Evolutionary conservation across 2,329 filamentous ascomycete genomes (phyloP).

Genomic region (Aspergillus persii): DNA sequence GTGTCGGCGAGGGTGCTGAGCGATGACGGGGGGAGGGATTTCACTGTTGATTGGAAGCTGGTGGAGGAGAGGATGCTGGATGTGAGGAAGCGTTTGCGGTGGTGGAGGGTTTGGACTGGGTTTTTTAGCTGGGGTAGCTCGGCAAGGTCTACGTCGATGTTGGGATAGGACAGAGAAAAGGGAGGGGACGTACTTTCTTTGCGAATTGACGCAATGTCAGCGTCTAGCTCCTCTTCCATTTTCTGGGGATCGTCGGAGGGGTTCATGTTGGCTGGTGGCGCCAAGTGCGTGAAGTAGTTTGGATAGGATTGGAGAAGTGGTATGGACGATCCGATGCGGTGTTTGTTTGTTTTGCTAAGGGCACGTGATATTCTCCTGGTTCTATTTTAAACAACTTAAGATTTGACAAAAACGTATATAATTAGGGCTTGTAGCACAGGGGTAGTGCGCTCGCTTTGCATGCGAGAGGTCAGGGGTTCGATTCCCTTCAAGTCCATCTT

Average conservation of each 20-base stretch:
- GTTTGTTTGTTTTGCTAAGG: background rate
- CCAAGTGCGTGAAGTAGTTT: background rate
- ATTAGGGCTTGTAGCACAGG: background rate
- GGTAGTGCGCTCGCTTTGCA: background rate
- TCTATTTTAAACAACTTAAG: too few species aligned
- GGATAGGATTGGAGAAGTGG: background rate
- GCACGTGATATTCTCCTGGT: background rate
- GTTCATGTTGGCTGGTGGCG: background rate
- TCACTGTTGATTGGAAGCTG: constrained; percentile 29
- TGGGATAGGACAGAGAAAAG: background rate
- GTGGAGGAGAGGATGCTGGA: constrained; percentile 43
- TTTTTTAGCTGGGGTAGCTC: constrained; percentile 9
- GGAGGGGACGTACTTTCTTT: constrained; percentile 36
- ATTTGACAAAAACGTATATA: too few species aligned
- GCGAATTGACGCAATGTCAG: constrained; percentile 41
- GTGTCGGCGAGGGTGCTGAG: constrained; percentile 18
- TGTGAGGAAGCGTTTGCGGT: constrained; percentile 38
- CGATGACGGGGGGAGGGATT: background rate
- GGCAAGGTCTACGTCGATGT: background rate
- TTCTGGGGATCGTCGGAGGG: background rate
- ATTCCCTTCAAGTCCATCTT: background rate
- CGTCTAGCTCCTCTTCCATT: constrained; percentile 34
- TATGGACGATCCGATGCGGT: background rate
- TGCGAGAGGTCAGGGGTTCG: background rate
- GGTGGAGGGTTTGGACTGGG: constrained; percentile 39